phyloP scores from a whole-genome alignment of 2,329 filamentous ascomycete genomes.

The Aspergillus sp. region DNA sequence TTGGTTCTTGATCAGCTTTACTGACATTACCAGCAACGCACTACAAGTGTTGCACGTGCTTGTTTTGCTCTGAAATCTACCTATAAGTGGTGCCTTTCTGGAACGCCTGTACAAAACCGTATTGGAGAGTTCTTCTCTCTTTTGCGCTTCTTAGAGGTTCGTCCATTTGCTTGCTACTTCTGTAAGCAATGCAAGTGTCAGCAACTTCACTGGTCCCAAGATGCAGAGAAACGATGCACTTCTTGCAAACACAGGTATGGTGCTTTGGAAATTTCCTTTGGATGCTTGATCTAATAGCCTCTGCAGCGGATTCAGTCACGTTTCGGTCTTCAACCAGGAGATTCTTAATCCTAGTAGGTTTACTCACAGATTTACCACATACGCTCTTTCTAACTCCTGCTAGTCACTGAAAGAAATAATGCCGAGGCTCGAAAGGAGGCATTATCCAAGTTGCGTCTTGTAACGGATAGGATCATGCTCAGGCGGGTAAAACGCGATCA shows the following conservation, averaged over 20 bases:
- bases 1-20: neutral
- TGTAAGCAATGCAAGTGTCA: conserved; percentile 83
- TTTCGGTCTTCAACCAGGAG: conserved; percentile 91
- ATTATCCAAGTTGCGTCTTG: conserved; percentile 74
- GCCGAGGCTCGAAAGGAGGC: conserved; percentile 59
- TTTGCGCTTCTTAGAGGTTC: conserved; percentile 82
- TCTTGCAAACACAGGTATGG: conserved; percentile 57
- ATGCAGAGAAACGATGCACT: conserved; percentile 65
- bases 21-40: conserved; percentile 47
- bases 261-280: conserved; percentile 8
- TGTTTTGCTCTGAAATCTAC: conserved; percentile 85
- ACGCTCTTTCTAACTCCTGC: conserved; percentile 35
- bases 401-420: conserved; percentile 52
- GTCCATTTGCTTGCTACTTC: conserved; percentile 88
- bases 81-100: conserved; percentile 94
- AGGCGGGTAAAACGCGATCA: conserved; percentile 91
- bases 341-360: conserved; percentile 69
- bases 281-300: conserved; percentile 8
- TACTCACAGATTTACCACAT: neutral
- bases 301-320: conserved; percentile 55
- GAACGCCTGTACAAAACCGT: conserved; percentile 92
- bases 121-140: conserved; percentile 97
- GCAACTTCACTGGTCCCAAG: conserved; percentile 76
- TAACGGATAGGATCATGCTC: conserved; percentile 93
- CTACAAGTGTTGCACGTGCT: conserved; percentile 86